Base-by-base conservation (phyloP, 305 asterid species). In the Ajuga reptans region DNA sequence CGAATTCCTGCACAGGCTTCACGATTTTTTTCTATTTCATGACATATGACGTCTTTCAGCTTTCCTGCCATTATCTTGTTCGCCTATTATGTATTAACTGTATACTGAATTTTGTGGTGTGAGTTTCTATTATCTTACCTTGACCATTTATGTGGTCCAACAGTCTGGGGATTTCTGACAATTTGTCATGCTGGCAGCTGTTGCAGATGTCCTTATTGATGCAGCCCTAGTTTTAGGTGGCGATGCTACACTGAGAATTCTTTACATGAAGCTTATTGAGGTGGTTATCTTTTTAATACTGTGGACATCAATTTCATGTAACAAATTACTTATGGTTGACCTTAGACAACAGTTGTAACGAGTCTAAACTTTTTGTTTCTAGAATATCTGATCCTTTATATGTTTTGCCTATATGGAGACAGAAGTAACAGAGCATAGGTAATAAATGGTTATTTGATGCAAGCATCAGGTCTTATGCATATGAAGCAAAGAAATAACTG, bases 221-320 rank as follows among this genome's bases (percentile, higher is more conserved):
- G 99, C 96, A 53, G 96, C 97, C 72, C 79, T 93, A 71, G 95
- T 91, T 68, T 80, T 93, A 82, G 99, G 99, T 47, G 99, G 99
- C 37, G 96, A 93, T 81, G 87, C 87, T 58, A 73, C 97, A 8
- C 80, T 91, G 72, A 86, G 81, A 83, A 86, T 93, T 81, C 95
- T 93, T 64, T 89, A 86, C 79, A 71, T 85, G 87, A 93, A 89
- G 88, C 93, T 93, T 73, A 83, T 87, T 66, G 97, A 93, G 99
- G 99, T 93, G 67, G 16, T 75, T 56, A 65, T 68, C 36, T 67
- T 72, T 75, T 41, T 82, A 66, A 64, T 63, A 58, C 58, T 72
- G 58, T 45, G 46, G 52, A 41, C 67, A 8, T 73, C 71, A 34
- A 36, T 56, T 69, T 74, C 50, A 36, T 50, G 17, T 29, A 61